These are phyloP conservation scores for Singerocomus inundabilis DNA, from an alignment of 1,284 basidiomycete genomes.

Conservation along the genomic window DNA sequence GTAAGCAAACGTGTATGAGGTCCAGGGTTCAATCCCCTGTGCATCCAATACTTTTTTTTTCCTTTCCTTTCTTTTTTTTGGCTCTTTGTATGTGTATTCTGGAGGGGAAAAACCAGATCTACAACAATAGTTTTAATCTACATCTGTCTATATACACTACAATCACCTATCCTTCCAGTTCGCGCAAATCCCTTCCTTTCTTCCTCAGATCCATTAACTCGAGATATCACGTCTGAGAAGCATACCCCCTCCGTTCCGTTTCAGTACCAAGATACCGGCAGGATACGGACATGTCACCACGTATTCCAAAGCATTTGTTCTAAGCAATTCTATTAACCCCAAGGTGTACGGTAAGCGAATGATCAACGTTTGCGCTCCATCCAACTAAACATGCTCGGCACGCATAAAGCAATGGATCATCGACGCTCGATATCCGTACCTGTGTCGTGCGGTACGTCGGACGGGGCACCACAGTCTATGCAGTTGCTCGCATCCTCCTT, in stretches of 20 bases:
- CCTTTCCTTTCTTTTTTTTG: too few relatives aligned
- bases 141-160: too few relatives aligned
- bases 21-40: slow-evolving; percentile 38
- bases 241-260: not conserved
- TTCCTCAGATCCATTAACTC: not conserved
- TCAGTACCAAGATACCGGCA: not conserved
- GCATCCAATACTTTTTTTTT: slow-evolving; percentile 26
- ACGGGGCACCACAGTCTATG: not conserved
- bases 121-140: too few relatives aligned
- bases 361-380: not conserved
- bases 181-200: too few relatives aligned
- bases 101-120: too few relatives aligned
- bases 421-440: slow-evolving; percentile 3
- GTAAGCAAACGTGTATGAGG: slow-evolving; percentile 29
- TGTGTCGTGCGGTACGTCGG: slow-evolving; percentile 2
- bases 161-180: not conserved
- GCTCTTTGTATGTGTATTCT: too few relatives aligned
- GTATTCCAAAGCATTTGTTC: slow-evolving; percentile 1
- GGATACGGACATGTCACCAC: too few relatives aligned
- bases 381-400: not conserved
- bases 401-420: slow-evolving; percentile 2
- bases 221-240: not conserved
- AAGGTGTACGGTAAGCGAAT: slow-evolving; percentile 6
- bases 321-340: slow-evolving; percentile 11
- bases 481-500: not conserved